These are phyloP conservation scores for Fusarium cicatricum DNA, from an alignment of 2,329 filamentous ascomycete genomes.

Conservation along the genomic window DNA sequence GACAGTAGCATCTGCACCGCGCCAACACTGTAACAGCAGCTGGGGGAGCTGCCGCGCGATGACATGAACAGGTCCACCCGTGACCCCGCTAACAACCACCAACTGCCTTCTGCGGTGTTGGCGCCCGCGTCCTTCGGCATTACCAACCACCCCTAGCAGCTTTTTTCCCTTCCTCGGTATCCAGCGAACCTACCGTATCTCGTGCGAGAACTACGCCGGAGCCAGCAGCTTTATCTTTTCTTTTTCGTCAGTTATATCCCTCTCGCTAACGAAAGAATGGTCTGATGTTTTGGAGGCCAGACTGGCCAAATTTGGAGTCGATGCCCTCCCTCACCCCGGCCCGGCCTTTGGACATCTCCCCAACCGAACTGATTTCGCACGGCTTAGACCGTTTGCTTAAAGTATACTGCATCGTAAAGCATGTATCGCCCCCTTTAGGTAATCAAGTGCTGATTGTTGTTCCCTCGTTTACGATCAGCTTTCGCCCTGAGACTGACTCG, in stretches of 20 bases:
- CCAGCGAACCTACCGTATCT: neutral
- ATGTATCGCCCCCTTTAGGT: neutral
- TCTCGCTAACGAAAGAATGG: constrained; percentile 11
- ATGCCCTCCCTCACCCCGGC: neutral
- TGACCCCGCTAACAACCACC: constrained; percentile 4
- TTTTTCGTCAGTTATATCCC: constrained; percentile 1
- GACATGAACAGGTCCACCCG: constrained; percentile 22
- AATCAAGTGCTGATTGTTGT: too few species aligned
- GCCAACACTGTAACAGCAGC: constrained; percentile 1
- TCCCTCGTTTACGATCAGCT: too few species aligned
- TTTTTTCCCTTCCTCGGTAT: neutral
- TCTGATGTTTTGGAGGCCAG: constrained; percentile 15
- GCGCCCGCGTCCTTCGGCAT: constrained; percentile 22
- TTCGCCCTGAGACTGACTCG: too few species aligned
- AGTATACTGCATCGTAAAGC: neutral
- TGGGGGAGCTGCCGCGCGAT: constrained; percentile 12
- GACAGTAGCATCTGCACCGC: neutral
- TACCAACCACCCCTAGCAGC: constrained; percentile 3
- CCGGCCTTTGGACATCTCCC: neutral
- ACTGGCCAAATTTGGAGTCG: neutral
- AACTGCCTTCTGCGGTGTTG: neutral
- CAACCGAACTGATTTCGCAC: neutral
- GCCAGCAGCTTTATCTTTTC: neutral
- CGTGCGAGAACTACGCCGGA: neutral
- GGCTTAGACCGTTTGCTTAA: neutral